Conservation (phyloP, 305 asterid genomes). For the Solanum hybrid region DNA sequence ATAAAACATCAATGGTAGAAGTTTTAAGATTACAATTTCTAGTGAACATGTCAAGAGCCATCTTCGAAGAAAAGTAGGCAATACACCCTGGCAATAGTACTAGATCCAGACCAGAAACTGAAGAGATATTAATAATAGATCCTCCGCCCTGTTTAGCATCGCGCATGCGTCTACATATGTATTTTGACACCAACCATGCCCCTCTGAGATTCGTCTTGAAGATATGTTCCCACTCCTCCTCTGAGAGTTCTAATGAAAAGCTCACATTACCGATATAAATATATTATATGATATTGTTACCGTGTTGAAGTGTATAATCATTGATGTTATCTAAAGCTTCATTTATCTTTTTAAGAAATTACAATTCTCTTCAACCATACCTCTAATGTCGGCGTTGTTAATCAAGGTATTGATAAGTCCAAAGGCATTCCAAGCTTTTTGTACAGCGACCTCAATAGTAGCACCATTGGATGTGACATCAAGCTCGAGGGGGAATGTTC, state of each 20-base stretch:
- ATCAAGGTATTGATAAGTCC: neutral
- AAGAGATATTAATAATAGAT: no score
- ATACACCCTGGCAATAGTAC: neutral
- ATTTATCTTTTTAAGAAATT: no score
- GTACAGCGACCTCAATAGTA: neutral
- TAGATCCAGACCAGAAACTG: neutral
- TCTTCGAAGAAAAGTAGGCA: neutral
- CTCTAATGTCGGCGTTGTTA: neutral
- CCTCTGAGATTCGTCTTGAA: neutral
- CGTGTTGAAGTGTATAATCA: neutral
- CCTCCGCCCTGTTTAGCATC: neutral
- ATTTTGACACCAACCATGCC: neutral
- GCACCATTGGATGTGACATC: neutral
- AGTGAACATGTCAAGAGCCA: neutral
- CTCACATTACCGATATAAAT: neutral
- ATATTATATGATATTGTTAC: neutral
- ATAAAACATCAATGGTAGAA: neutral
- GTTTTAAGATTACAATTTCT: neutral
- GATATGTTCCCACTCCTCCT: neutral
- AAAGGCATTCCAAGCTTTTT: neutral
- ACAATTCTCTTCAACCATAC: neutral
- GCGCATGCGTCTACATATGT: neutral
- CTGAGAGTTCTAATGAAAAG: neutral
- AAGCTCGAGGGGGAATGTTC: neutral
- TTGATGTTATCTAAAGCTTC: neutral